Evolutionary conservation across 257 asterid genomes (phyloP).

Genomic region (Oldenlandia corymbosa): DNA sequence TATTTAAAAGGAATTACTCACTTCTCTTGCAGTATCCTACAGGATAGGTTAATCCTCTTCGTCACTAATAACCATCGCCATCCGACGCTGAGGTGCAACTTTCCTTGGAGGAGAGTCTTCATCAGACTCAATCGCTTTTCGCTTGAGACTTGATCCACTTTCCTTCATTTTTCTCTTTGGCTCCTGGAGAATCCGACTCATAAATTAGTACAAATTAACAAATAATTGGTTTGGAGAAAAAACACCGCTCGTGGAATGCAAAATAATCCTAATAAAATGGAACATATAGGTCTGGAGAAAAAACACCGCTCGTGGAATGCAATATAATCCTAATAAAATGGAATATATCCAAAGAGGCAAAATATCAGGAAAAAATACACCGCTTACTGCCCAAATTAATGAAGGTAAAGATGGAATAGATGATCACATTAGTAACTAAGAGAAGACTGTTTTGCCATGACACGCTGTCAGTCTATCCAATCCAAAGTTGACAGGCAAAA

Average conservation of each 20-base stretch:
- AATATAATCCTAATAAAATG: too few relatives aligned
- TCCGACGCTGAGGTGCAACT: slow-evolving; percentile 64
- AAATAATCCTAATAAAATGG: background rate
- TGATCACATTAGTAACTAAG: too few relatives aligned
- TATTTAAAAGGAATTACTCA: slow-evolving; percentile 4
- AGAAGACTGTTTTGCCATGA: background rate
- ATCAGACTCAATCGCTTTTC: slow-evolving; percentile 84
- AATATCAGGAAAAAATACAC: too few relatives aligned
- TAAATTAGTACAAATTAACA: background rate
- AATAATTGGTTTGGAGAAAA: background rate
- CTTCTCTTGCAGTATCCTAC: slow-evolving; percentile 4
- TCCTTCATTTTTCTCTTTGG: slow-evolving; percentile 61
- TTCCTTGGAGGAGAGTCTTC: slow-evolving; percentile 92
- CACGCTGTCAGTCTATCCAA: too few relatives aligned
- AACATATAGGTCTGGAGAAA: too few relatives aligned
- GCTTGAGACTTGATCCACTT: slow-evolving; percentile 51
- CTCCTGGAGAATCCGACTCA: slow-evolving; percentile 41
- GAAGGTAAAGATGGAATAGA: too few relatives aligned
- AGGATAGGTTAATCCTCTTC: slow-evolving; percentile 59
- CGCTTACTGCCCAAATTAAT: too few relatives aligned
- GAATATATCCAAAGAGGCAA: too few relatives aligned
- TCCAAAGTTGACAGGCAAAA: too few relatives aligned
- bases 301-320: too few relatives aligned
- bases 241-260: background rate
- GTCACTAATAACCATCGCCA: slow-evolving; percentile 81